Base-by-base conservation (phyloP, 208 protist genomes). In the Wallacemonas rigidus region DNA sequence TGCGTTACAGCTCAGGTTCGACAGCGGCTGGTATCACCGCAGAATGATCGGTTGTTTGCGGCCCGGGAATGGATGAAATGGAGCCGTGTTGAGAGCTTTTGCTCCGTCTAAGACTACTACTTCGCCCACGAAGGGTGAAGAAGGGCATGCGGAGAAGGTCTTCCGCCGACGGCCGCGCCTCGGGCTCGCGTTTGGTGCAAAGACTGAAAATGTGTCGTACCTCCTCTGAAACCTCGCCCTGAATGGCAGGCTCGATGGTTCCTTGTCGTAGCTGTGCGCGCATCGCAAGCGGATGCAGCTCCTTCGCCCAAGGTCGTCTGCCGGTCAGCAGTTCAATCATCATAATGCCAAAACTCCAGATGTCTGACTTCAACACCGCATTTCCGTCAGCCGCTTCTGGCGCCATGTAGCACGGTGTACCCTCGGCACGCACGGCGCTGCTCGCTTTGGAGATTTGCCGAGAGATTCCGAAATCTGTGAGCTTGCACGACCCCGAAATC, bases 301-400 rank as follows among this genome's bases (percentile, higher is more conserved):
- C 45, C 9, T 26, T 47, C 2, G 83, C 62, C 74, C 86, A 94
- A 8, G 89, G 89, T 7, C 90, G 65, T 62, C 43, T 60, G n/a
- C 76, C 76, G 7, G 83, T 91, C 61, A 92, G 74, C 54, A 95
- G 70, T 76, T 92, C 69, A 9, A 79, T 80, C 74, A 91, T 74
- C 77, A 89, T 92, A 55, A 95, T 92, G 40, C 90, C 90, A 56
- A 95, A 95, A 57, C 82, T 89, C 90, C 90, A 95, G 56, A 95
- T 89, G 57, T 95, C 90, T 1, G 79, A 88, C 41, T 75, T 76
- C 43, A 67, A 62, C 54, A 74, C 73, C 17, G 80, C 77, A 44
- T 68, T 76, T 45, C 85, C 86, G 4, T 74, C 45, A 17, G 77
- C 82, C 2, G 87, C 85, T 56, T 95, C 90, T 36, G 90, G 90